Conservation (phyloP, 306 rosid species). For the Vigna mungo region DNA sequence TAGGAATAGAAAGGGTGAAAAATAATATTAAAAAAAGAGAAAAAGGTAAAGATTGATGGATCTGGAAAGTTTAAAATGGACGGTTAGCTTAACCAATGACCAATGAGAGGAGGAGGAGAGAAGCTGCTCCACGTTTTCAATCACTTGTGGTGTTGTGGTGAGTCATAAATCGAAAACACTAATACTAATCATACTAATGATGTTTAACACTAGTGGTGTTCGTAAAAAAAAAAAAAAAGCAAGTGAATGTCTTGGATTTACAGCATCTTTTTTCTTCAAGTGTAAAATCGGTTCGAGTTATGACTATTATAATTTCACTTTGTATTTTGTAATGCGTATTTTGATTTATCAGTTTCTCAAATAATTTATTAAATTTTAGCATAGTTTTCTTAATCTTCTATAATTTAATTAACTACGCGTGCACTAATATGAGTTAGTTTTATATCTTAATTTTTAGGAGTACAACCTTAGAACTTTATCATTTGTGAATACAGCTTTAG, state of each 20-base stretch:
- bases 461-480: too few species aligned
- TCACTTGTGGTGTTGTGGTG: background rate
- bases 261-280: too few species aligned
- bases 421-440: background rate
- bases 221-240: too few species aligned
- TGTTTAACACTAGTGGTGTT: too few species aligned
- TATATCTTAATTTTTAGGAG: background rate
- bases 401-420: background rate
- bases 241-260: too few species aligned
- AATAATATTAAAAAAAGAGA: background rate
- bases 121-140: background rate
- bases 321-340: background rate
- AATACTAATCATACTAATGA: too few species aligned
- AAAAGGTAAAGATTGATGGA: background rate
- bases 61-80: slow-evolving; percentile 24
- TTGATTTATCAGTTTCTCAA: background rate
- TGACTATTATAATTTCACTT: too few species aligned
- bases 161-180: too few species aligned
- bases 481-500: too few species aligned
- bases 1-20: too few species aligned
- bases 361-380: background rate
- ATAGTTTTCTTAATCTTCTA: background rate
- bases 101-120: background rate
- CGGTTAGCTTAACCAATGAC: slow-evolving; percentile 27
- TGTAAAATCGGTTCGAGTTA: too few species aligned